A percentile compares a stretch with the other conserved stretches of the same genome.
Evolutionary conservation across 176 grass and related monocot species (phyloP).

Genomic region (Eragrostis nindensis): DNA sequence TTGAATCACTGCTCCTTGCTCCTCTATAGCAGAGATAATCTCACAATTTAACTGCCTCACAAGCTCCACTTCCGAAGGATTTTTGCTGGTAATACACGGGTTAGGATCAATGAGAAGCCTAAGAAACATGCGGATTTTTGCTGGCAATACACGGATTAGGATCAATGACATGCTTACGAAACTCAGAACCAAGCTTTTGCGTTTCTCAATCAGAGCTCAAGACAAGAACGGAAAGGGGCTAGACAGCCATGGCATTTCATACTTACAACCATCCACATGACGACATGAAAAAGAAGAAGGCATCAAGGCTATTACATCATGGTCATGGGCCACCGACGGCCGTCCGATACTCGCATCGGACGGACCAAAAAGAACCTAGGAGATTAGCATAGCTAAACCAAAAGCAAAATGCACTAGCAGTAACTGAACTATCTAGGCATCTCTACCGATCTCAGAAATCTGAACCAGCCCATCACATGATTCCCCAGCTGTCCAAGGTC

Average conservation of each 20-base stretch:
- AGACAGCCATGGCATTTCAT: not conserved
- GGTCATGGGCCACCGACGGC: not conserved
- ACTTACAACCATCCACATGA: not conserved
- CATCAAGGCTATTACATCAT: not conserved
- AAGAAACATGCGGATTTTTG: no score
- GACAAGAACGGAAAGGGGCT: not conserved
- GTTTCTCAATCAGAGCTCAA: no score
- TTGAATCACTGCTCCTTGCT: no score
- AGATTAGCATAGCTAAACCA: not conserved
- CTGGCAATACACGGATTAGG: no score
- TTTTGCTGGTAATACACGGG: no score
- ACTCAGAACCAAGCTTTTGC: no score
- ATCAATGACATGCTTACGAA: no score
- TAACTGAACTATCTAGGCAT: not conserved
- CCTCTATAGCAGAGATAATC: no score
- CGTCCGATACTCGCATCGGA: conserved; percentile 11
- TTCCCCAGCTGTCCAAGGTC: conserved; percentile 53
- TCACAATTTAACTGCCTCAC: no score
- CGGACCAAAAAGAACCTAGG: not conserved
- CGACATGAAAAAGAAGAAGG: not conserved
- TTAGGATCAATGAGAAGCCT: no score
- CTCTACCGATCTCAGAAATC: not conserved
- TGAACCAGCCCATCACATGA: not conserved
- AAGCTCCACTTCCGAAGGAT: no score
- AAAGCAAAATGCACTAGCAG: not conserved